Base-by-base conservation (phyloP, 2,329 filamentous ascomycete genomes). In the Emmonsia crescens region DNA sequence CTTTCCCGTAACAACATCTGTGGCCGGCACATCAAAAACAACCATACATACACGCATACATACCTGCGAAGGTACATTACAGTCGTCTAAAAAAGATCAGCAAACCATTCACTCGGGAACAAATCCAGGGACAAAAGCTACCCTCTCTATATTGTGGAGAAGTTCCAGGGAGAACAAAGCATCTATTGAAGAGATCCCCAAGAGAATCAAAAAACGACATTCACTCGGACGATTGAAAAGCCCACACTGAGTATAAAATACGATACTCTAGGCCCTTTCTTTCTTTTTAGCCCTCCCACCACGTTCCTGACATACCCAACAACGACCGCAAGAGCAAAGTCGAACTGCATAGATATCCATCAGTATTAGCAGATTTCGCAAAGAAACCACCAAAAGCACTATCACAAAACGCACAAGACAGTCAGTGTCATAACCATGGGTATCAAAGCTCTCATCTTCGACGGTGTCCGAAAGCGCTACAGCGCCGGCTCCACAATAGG, bases 391-490 rank as follows among this genome's bases (percentile, higher is more conserved):
- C 21, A 44, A 44, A 40, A 14, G 16, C 33, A 27, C 24, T 1
- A 21, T 3, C 19, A 38, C 31, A 33, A 33, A 21, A 55, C 42
- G 42, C 21, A n/a, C 27, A 38, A 38, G 1, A 29, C 12, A n/a
- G 5, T 24, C 21, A 10, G 14, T 40, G 4, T 16, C 21, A 31
- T 21, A 44, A 16, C 33, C 24, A 65, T 65, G 63, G 44, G 42
- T 51, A 40, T 66, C 54, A 66, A 62, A 49, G 40, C 63, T 54
- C 60, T 65, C 57, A 48, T 68, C 65, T 55, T 69, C 65, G 59
- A 63, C 62, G 21, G 63, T 62, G 61, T 64, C 66, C 64, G 51
- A 62, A 68, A 61, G 62, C 66, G 63, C 64, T 33, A 65, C 51
- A 33, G 63, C 58, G 57, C 63, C 61, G 55, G 63, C 60, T 62